A percentile compares a stretch with the other conserved stretches of the same genome.
These are phyloP conservation scores for Lachnellula arida DNA, from an alignment of 2,329 filamentous ascomycete species.

Conservation along the genomic window DNA sequence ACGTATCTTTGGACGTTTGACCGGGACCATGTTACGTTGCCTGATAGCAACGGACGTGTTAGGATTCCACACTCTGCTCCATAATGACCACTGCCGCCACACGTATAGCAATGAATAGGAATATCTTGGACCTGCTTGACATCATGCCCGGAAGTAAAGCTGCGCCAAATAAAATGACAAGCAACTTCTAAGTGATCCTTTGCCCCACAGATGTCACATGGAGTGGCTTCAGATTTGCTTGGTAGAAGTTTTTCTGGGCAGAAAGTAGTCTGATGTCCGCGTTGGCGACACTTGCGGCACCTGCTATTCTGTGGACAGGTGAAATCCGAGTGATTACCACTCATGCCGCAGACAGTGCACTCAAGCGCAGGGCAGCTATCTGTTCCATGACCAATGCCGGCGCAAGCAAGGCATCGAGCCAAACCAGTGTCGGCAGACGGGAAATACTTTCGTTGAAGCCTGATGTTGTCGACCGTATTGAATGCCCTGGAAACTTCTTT, in stretches of 20 bases:
- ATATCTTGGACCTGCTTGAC: slow-evolving; percentile 47
- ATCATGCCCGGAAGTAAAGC: slow-evolving; percentile 41
- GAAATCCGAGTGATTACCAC: slow-evolving; percentile 42
- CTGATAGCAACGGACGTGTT: slow-evolving; percentile 18
- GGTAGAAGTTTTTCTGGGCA: slow-evolving; percentile 54
- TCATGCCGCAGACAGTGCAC: slow-evolving; percentile 46
- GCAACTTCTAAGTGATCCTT: slow-evolving; percentile 52
- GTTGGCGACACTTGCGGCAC: slow-evolving; percentile 57
- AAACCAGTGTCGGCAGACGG: slow-evolving; percentile 33
- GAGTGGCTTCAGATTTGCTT: slow-evolving; percentile 48
- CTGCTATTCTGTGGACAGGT: slow-evolving; percentile 47
- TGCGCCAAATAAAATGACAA: slow-evolving; percentile 59
- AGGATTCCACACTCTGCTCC: slow-evolving; percentile 48
- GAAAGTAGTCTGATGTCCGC: slow-evolving; percentile 49
- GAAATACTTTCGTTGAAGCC: slow-evolving; percentile 44
- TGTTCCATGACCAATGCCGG: slow-evolving; percentile 42
- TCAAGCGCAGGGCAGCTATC: slow-evolving; percentile 40
- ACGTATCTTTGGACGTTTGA: slow-evolving; percentile 46
- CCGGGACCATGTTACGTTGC: slow-evolving; percentile 48
- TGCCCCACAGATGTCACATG: slow-evolving; percentile 57
- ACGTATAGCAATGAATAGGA: slow-evolving; percentile 50
- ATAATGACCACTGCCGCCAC: slow-evolving; percentile 51
- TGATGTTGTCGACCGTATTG: slow-evolving; percentile 6
- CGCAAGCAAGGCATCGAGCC: slow-evolving; percentile 47
- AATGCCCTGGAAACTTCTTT: not conserved